Evolutionary conservation across 768 basidiomycete species (phyloP), one percentile per base, ranked within the genome.

Genomic region (Amanita thiersii): DNA sequence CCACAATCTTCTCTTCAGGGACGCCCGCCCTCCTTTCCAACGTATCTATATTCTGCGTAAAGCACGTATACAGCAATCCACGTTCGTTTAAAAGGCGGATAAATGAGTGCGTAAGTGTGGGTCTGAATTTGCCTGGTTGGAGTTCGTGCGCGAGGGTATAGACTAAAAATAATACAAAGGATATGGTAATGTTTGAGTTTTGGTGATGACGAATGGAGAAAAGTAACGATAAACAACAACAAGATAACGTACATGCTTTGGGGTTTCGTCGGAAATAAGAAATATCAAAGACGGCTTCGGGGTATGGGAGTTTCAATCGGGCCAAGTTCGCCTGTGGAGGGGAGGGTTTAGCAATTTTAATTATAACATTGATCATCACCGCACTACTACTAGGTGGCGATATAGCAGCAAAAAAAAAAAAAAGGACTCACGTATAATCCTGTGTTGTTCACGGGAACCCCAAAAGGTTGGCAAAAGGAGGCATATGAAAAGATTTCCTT

Each of bases 241-340:
- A n/a, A n/a, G n/a, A n/a, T n/a, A n/a, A 56, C 79, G 46, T 53
- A 87, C 87, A 90, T 23, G 90, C 87, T 11, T 77, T 64, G 3
- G 90, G 91, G 47, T 88, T 86, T 32, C 62, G 55, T 50, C 77
- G 69, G 68, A 97, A 93, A 65, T 81, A 98, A 37, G 68, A 66
- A 52, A 98, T 84, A 50, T 97, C 87, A 52, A 98, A 98, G 21
- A 97, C 92, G 0, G 93, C 93, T 52, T 98, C 93, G 0, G 93
- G 91, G 52, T 85, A 79, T n/a, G 91, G 92, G 10, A 90, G 71
- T 12, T 83, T 82, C 31, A 90, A 61, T 47, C 79, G 69, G 19
- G 80, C 77, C 23, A 89, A 70, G 54, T 90, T 88, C 8, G 84
- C 75, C 86, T 90, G 55, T n/a, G 9, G 34, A 19, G 35, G 25